A percentile compares a stretch with the other conserved stretches of the same genome.
These are phyloP conservation scores for Akanthomyces muscarius DNA, from an alignment of 2,329 filamentous ascomycete genomes.

Conservation along the genomic window DNA sequence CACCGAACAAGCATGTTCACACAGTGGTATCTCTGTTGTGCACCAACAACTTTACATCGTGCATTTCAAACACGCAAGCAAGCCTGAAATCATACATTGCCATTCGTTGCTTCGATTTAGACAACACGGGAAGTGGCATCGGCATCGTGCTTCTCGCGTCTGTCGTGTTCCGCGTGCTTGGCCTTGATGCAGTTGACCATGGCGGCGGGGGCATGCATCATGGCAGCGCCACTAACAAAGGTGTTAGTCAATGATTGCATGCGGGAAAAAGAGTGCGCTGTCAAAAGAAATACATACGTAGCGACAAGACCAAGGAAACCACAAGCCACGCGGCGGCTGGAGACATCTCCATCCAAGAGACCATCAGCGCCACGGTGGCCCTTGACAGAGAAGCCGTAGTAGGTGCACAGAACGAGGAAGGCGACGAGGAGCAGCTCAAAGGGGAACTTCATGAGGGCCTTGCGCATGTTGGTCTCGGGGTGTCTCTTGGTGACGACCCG, in stretches of 20 bases:
- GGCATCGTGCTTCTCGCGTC: conserved; percentile 10
- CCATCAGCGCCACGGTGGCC: neutral
- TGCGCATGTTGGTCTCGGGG: conserved; percentile 12
- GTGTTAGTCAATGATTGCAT: neutral
- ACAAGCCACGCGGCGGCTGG: conserved; percentile 11
- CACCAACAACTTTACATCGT: neutral
- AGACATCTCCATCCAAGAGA: neutral
- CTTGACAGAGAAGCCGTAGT: conserved; percentile 5
- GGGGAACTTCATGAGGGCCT: neutral
- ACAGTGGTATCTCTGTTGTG: neutral
- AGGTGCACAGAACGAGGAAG: neutral
- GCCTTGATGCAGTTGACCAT: conserved; percentile 12
- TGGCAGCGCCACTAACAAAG: neutral
- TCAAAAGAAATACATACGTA: neutral
- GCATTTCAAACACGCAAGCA: neutral
- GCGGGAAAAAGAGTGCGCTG: no score
- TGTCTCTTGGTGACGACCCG: neutral
- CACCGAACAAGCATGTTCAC: neutral
- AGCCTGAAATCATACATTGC: neutral
- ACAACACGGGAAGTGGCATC: conserved; percentile 1
- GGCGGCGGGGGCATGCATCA: conserved; percentile 10
- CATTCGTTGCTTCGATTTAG: neutral
- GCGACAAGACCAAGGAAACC: conserved; percentile 13
- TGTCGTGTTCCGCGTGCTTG: conserved; percentile 6
- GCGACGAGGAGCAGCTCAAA: conserved; percentile 9